Evolutionary conservation across 1,284 basidiomycete species (phyloP), one percentile per base, ranked within the genome.

Genomic region (Boletus chippewaensis): DNA sequence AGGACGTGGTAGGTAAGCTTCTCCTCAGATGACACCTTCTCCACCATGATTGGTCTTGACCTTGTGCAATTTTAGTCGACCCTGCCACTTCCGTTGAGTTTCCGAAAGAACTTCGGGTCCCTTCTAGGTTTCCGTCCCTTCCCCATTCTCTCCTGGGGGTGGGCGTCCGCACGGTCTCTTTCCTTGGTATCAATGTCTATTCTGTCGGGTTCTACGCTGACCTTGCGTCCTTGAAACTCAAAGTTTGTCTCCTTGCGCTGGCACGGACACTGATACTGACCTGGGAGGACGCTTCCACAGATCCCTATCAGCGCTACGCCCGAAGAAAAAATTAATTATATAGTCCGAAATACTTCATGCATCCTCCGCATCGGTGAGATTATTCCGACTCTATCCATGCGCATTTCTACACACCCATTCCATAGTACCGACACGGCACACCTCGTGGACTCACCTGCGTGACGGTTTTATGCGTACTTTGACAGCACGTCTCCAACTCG

Each of bases 171-270:
- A 90, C 84, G 0, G 91, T 95, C 40, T 87, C 88, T 11, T 91
- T 95, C 69, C 71, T 95, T 40, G 74, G 80, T 5, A 77, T 95
- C 52, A 79, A 85, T 57, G 92, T 94, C 10, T 95, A 95, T 67
- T 87, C 89, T 5, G 80, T 90, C 39, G 91, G 77, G 1, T 87
- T 94, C 64, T 95, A 95, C 66, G 87, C 87, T 13, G 89, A 91
- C 66, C 70, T 91, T 47, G 62, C 72, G 22, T 78, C 80, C 57
- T 77, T 82, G 2, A 76, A 75, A 49, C 70, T 89, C 54, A 77
- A 77, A 51, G 86, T 78, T 45, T 28, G 65, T 75, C 18, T 44
- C 43, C 43, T 38, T 42, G 28, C 31, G 29, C 34, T 34, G 15
- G n/a, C 18, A 12, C 16, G 4, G 10, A 22, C 28, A 20, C 36